Conservation (phyloP, 495 filamentous ascomycete species). For the Aspergillus ostianus region DNA sequence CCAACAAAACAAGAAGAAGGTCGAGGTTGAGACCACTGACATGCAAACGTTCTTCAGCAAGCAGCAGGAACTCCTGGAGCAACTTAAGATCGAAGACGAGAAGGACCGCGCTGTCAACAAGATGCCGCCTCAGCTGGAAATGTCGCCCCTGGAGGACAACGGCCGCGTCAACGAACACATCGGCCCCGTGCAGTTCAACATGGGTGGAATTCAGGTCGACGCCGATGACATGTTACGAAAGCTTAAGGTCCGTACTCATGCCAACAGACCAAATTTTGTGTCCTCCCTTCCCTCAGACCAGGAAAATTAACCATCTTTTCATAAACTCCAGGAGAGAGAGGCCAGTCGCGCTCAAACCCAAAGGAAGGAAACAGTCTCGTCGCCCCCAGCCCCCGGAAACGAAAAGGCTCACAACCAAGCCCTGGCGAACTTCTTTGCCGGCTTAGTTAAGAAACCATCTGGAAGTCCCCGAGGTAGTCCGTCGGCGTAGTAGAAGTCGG, state of each 20-base stretch:
- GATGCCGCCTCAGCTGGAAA: constrained; percentile 42
- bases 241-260: constrained; percentile 62
- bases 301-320: constrained; percentile 12
- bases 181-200: constrained; percentile 94
- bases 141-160: constrained; percentile 48
- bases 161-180: constrained; percentile 82
- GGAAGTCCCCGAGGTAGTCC: constrained; percentile 44
- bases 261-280: neutral
- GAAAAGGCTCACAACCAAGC: constrained; percentile 66
- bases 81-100: constrained; percentile 63
- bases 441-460: constrained; percentile 58
- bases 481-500: constrained; percentile 26
- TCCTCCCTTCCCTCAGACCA: neutral
- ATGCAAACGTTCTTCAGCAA: constrained; percentile 74
- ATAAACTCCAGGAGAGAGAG: constrained; percentile 48
- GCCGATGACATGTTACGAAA: constrained; percentile 92
- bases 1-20: constrained; percentile 40
- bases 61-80: constrained; percentile 72
- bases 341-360: constrained; percentile 44
- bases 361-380: constrained; percentile 36
- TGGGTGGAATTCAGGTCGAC: constrained; percentile 95
- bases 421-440: constrained; percentile 65
- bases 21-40: constrained; percentile 71
- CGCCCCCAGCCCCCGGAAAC: constrained; percentile 35
- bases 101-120: constrained; percentile 45